phyloP scores from a whole-genome alignment of 441 rosid genomes.

The Gossypium aridum region DNA sequence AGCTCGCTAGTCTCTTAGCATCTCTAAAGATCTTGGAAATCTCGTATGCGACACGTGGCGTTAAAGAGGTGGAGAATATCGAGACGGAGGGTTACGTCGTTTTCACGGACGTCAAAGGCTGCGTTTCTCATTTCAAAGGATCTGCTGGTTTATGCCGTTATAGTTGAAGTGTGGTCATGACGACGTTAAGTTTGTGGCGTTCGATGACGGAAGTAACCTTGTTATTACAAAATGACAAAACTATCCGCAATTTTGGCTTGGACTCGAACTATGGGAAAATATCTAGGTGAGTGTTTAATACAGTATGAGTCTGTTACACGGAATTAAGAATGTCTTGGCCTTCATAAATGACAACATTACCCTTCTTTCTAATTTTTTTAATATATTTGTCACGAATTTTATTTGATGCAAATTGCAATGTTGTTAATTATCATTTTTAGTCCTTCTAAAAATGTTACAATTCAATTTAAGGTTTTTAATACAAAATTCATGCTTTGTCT shows the following conservation, averaged over 20 bases:
- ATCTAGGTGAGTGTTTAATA: neutral
- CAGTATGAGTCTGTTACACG: neutral
- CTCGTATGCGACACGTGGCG: slow-evolving; percentile 24
- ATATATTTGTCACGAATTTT: no score
- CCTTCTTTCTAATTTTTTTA: neutral
- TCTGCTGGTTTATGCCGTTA: neutral
- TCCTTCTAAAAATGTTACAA: no score
- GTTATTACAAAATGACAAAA: slow-evolving; percentile 1
- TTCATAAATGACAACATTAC: neutral
- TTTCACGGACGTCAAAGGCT: slow-evolving; percentile 11
- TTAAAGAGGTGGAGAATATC: neutral
- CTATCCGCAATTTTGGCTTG: neutral
- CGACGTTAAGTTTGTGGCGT: neutral
- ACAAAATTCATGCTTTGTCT: no score
- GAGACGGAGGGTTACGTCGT: neutral
- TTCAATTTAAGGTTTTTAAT: no score
- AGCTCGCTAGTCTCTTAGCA: slow-evolving; percentile 15
- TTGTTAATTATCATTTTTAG: no score
- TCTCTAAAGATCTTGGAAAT: slow-evolving; percentile 19
- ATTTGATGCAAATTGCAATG: no score
- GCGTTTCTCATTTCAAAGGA: neutral
- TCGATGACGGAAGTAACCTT: neutral
- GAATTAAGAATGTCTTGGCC: neutral
- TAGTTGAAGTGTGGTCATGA: neutral
- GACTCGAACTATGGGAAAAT: neutral